Percentiles rank a stretch among this genome's conserved stretches.
phyloP scores from a whole-genome alignment of 83 land plant genomes.

The Picea abies region DNA sequence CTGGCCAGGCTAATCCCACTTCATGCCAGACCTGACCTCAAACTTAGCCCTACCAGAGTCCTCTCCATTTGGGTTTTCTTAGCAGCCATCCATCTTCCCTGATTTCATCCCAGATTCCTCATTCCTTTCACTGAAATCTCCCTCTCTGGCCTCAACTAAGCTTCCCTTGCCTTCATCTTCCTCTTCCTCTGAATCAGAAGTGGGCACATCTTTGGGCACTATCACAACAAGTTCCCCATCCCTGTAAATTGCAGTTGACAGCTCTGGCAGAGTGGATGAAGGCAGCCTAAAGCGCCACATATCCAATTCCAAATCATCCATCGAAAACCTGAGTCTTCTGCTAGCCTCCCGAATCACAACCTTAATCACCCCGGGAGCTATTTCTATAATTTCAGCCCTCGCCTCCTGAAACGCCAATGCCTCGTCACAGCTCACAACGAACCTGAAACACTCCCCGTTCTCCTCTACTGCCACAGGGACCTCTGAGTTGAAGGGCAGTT shows the following conservation, averaged over 20 bases:
- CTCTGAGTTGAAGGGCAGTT: constrained; percentile 58
- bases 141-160: not conserved
- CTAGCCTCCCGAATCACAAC: constrained; percentile 28
- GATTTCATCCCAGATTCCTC: not conserved
- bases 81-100: not conserved
- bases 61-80: not conserved
- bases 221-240: constrained; percentile 52
- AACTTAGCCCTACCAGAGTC: not conserved
- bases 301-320: constrained; percentile 35
- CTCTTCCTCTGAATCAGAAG: constrained; percentile 23
- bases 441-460: constrained; percentile 30
- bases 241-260: constrained; percentile 36
- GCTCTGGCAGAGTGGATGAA: constrained; percentile 39
- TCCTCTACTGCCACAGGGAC: constrained; percentile 49
- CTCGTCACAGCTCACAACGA: constrained; percentile 27
- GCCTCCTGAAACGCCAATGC: not conserved
- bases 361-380: constrained; percentile 50
- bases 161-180: not conserved
- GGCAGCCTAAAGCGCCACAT: constrained; percentile 66
- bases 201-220: constrained; percentile 41
- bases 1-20: not conserved
- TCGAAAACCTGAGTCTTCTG: constrained; percentile 8
- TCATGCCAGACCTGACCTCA: not conserved
- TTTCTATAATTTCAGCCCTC: constrained; percentile 2
- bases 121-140: constrained; percentile 6